These are phyloP conservation scores for Aspergillus bridgeri DNA, from an alignment of 495 filamentous ascomycete genomes.

Conservation along the genomic window DNA sequence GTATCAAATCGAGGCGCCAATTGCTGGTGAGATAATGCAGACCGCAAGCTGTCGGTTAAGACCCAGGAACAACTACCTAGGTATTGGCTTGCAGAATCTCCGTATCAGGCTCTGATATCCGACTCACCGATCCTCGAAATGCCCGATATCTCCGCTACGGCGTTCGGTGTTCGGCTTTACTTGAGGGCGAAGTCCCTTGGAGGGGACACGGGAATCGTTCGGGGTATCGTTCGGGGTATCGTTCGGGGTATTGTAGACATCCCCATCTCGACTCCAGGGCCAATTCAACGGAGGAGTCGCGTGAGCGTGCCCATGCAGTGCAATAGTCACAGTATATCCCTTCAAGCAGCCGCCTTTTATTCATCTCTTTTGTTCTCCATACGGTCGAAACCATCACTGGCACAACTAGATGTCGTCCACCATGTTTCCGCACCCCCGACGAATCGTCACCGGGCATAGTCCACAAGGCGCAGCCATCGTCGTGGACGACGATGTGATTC, in stretches of 20 bases:
- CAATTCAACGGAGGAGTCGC: no score
- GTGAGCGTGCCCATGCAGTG: no score
- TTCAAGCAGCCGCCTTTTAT: constrained; percentile 1
- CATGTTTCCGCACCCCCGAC: constrained; percentile 11
- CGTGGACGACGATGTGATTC: constrained; percentile 10
- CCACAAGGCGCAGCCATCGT: constrained; percentile 9
- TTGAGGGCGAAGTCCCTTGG: neutral
- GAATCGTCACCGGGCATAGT: constrained; percentile 15
- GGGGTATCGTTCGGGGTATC: neutral
- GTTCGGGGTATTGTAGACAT: constrained; percentile 1
- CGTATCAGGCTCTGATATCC: neutral
- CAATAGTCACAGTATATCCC: neutral
- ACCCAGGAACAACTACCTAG: constrained; percentile 1
- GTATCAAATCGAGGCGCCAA: neutral
- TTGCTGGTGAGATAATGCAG: neutral
- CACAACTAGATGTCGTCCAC: constrained; percentile 1
- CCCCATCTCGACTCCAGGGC: no score
- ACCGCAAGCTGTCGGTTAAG: neutral
- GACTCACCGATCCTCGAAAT: neutral
- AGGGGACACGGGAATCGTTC: neutral
- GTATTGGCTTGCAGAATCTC: neutral
- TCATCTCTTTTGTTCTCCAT: neutral
- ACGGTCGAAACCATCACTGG: neutral
- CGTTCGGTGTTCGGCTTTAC: constrained; percentile 1
- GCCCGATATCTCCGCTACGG: neutral